Conservation (phyloP, 2,329 filamentous ascomycete genomes). For the Pyricularia sp. region DNA sequence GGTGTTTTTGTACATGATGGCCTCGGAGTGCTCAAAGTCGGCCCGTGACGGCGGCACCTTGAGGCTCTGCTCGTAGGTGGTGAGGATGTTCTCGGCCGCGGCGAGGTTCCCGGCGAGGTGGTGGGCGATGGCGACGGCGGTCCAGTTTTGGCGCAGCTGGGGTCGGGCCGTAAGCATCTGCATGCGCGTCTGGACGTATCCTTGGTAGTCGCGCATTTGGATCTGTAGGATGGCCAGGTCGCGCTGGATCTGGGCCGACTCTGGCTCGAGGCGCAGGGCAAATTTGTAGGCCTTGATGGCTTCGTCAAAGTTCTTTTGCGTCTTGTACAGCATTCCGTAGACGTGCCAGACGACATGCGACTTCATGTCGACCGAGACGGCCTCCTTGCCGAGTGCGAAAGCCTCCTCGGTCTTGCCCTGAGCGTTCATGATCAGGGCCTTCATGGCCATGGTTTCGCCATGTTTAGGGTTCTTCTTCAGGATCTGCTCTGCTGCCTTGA, state of each 20-base stretch:
- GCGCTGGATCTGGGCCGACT: slow-evolving; percentile 83
- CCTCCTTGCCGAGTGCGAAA: slow-evolving; percentile 82
- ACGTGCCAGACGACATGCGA: slow-evolving; percentile 99
- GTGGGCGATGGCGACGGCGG: slow-evolving; percentile 85
- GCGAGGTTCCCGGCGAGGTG: slow-evolving; percentile 76
- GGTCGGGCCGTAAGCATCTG: slow-evolving; percentile 79
- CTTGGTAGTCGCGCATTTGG: slow-evolving; percentile 91
- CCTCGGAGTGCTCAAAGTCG: slow-evolving; percentile 89
- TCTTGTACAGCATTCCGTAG: slow-evolving; percentile 85
- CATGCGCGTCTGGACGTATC: slow-evolving; percentile 80
- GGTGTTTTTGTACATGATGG: slow-evolving; percentile 85
- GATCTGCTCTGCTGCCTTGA: slow-evolving; percentile 94
- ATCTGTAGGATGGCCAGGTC: slow-evolving; percentile 88
- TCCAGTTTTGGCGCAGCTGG: slow-evolving; percentile 84
- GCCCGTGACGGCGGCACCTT: slow-evolving; percentile 64
- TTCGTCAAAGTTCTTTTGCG: slow-evolving; percentile 95
- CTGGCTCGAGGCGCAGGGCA: slow-evolving; percentile 83
- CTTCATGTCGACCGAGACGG: slow-evolving; percentile 93
- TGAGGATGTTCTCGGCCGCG: slow-evolving; percentile 82
- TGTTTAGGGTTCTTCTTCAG: slow-evolving; percentile 89
- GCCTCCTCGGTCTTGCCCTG: slow-evolving; percentile 89
- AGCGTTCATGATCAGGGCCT: slow-evolving; percentile 88
- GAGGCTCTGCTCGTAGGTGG: slow-evolving; percentile 84
- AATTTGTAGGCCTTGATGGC: slow-evolving; percentile 99
- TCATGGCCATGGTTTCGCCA: slow-evolving; percentile 98